phyloP scores from a whole-genome alignment of 371 early-diverging fungal species.

The Thermomucor indicae-seudaticae region DNA sequence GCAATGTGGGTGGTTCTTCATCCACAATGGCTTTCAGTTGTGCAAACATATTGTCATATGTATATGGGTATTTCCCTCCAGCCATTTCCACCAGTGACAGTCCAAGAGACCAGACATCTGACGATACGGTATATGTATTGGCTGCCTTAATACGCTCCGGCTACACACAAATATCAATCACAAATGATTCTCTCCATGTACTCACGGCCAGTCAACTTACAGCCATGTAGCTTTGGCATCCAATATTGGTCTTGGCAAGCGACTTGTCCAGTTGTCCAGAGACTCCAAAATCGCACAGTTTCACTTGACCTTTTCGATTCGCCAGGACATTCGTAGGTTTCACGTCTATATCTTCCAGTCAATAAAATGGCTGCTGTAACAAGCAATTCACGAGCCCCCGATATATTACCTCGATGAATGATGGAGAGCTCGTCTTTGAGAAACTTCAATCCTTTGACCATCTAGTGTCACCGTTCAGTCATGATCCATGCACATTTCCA shows the following conservation, averaged over 20 bases:
- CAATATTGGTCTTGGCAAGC: slow-evolving; percentile 90
- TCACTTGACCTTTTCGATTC: slow-evolving; percentile 83
- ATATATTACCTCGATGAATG: slow-evolving; percentile 81
- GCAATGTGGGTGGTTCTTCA: slow-evolving; percentile 74
- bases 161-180: slow-evolving; percentile 24
- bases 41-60: slow-evolving; percentile 73
- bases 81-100: slow-evolving; percentile 92
- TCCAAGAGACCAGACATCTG: slow-evolving; percentile 91
- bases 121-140: slow-evolving; percentile 69
- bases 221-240: slow-evolving; percentile 94
- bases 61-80: slow-evolving; percentile 81
- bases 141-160: slow-evolving; percentile 74
- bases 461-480: slow-evolving; percentile 36
- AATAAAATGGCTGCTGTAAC: too few species aligned
- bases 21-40: slow-evolving; percentile 85
- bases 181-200: background rate
- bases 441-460: slow-evolving; percentile 84
- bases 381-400: too few species aligned
- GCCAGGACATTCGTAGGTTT: slow-evolving; percentile 94
- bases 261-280: slow-evolving; percentile 88
- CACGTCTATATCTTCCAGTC: too few species aligned
- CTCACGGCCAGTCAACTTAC: slow-evolving; percentile 42
- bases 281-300: slow-evolving; percentile 91
- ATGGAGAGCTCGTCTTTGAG: slow-evolving; percentile 85
- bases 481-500: background rate